These are phyloP conservation scores for Camelina neglecta DNA, from an alignment of 345 rosid genomes.

Conservation along the genomic window DNA sequence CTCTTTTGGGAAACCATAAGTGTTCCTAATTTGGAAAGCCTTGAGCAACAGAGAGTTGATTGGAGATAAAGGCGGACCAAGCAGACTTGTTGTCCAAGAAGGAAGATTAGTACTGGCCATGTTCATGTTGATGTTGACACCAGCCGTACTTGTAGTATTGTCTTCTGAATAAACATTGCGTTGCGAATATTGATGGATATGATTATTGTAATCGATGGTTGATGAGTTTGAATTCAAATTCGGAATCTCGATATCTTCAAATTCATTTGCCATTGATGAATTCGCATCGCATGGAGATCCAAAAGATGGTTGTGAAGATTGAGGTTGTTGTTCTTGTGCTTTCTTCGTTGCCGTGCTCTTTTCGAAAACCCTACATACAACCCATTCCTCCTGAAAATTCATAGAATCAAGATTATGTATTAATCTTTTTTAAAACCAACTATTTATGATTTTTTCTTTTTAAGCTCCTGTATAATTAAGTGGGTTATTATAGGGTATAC, in stretches of 20 bases:
- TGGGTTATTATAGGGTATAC: background rate
- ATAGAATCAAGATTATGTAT: constrained; percentile 3
- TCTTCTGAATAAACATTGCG: constrained; percentile 28
- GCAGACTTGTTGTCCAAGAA: constrained; percentile 66
- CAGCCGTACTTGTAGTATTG: constrained; percentile 27
- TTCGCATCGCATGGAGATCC: constrained; percentile 82
- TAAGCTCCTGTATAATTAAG: background rate
- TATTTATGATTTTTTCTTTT: background rate
- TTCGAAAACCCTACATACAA: constrained; percentile 80
- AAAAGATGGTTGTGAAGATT: constrained; percentile 67
- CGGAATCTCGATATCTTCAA: constrained; percentile 72
- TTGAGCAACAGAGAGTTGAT: constrained; percentile 83
- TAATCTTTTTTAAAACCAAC: background rate
- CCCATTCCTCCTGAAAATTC: constrained; percentile 86
- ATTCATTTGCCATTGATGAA: constrained; percentile 65
- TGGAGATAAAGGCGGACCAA: constrained; percentile 60
- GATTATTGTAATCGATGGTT: constrained; percentile 38
- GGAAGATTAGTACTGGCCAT: constrained; percentile 48
- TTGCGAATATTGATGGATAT: constrained; percentile 41
- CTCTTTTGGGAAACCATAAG: constrained; percentile 59
- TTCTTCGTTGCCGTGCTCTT: constrained; percentile 61
- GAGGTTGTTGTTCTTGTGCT: constrained; percentile 59
- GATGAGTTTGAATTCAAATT: constrained; percentile 53
- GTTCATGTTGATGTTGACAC: constrained; percentile 50
- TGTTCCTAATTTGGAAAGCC: constrained; percentile 75